Evolutionary conservation across 2,329 filamentous ascomycete genomes (phyloP).

Genomic region (Epichloe glyceriae): DNA sequence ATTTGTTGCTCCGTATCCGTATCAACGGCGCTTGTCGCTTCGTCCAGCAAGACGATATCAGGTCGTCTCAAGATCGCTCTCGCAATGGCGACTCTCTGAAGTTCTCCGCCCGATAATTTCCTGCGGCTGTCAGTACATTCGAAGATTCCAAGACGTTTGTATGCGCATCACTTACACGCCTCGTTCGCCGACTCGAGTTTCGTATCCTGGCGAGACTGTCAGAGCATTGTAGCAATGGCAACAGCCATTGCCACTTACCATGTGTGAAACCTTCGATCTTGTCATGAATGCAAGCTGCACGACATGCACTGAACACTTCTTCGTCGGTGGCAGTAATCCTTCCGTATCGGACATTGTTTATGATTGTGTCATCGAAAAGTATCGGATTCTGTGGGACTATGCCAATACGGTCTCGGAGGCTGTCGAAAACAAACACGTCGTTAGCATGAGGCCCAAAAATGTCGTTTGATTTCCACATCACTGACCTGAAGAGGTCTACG

Average conservation of each 20-base stretch:
- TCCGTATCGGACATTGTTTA: constrained; percentile 47
- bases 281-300: constrained; percentile 44
- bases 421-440: constrained; percentile 11
- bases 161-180: constrained; percentile 26
- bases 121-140: constrained; percentile 18
- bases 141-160: not conserved
- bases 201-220: constrained; percentile 25
- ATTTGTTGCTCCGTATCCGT: constrained; percentile 57
- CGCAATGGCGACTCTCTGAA: constrained; percentile 55
- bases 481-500: constrained; percentile 34
- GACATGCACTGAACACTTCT: constrained; percentile 41
- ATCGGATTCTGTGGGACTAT: constrained; percentile 43
- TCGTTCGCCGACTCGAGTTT: constrained; percentile 36
- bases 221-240: not conserved
- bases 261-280: constrained; percentile 42
- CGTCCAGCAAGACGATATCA: constrained; percentile 64
- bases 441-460: constrained; percentile 10
- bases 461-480: not conserved
- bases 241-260: constrained; percentile 16
- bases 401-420: constrained; percentile 40
- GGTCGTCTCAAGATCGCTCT: constrained; percentile 62
- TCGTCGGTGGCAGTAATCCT: constrained; percentile 39
- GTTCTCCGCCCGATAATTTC: constrained; percentile 53
- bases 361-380: constrained; percentile 44
- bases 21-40: constrained; percentile 67